Conservation (phyloP, 441 rosid genomes). For the Syzygium malaccense region DNA sequence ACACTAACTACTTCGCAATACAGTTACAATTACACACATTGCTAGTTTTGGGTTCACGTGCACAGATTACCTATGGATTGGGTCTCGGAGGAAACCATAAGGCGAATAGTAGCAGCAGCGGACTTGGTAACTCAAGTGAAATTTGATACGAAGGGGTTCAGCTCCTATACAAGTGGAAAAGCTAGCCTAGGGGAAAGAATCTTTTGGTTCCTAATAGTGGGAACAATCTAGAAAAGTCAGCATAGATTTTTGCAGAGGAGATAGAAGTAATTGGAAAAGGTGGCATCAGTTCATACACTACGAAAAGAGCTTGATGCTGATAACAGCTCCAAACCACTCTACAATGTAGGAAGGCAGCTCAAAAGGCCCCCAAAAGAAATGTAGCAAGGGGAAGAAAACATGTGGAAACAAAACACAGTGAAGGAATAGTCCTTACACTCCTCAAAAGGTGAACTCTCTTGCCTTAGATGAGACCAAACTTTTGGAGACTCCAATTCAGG, state of each 20-base stretch:
- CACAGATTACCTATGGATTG: neutral
- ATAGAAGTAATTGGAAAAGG: too few relatives aligned
- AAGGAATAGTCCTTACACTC: rapidly evolving
- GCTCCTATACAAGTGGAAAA: too few relatives aligned
- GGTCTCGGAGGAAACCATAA: neutral
- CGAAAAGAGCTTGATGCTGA: too few relatives aligned
- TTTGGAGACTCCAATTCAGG: neutral
- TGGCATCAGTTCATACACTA: too few relatives aligned
- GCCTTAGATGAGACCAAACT: neutral
- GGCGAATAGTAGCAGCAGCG: too few relatives aligned
- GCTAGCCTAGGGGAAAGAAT: neutral
- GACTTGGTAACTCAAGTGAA: too few relatives aligned
- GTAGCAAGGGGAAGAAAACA: neutral
- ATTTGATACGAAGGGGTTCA: too few relatives aligned
- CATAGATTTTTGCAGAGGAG: too few relatives aligned
- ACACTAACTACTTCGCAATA: neutral
- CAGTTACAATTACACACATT: neutral
- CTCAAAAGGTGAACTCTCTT: neutral
- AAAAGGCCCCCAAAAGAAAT: neutral
- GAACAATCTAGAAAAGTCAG: neutral
- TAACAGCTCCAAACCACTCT: neutral
- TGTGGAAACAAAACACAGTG: rapidly evolving
- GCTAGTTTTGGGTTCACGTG: neutral
- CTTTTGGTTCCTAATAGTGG: neutral
- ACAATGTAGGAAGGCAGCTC: neutral